A percentile compares a stretch with the other conserved stretches of the same genome.
phyloP scores from a whole-genome alignment of 2,329 filamentous ascomycete species.

The Emydomyces testavorans region DNA sequence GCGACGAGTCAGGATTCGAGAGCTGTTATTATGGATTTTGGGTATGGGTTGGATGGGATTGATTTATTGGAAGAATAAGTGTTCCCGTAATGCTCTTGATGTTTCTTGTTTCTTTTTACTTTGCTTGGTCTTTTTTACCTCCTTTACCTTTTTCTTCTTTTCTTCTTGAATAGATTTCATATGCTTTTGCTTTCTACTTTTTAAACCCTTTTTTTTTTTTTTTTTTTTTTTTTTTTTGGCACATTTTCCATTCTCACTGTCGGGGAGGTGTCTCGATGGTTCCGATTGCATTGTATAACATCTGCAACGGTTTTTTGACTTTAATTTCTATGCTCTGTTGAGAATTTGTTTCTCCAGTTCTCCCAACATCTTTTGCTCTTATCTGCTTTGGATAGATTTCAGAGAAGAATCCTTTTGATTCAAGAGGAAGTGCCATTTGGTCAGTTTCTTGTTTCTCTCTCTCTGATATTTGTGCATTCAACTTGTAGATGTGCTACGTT shows the following conservation, averaged over 20 bases:
- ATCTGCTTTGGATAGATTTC: no score
- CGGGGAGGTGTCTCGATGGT: not conserved
- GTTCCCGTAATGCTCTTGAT: not conserved
- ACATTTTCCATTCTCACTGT: no score
- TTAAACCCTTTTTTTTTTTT: not conserved
- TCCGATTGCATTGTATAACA: not conserved
- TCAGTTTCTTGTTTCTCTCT: not conserved
- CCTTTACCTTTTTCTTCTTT: not conserved
- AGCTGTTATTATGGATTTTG: conserved; percentile 90
- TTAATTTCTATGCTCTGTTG: not conserved
- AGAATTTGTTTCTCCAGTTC: no score
- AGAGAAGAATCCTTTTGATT: no score
- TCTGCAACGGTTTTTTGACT: not conserved
- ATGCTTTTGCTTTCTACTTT: not conserved
- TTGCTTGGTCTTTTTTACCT: not conserved
- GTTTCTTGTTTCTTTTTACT: not conserved
- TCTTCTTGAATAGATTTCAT: not conserved
- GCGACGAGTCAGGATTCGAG: conserved; percentile 90
- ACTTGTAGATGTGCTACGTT: not conserved
- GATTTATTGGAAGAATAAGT: conserved; percentile 38
- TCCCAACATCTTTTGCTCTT: no score
- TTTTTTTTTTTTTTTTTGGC: not conserved
- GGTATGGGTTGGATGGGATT: conserved; percentile 40
- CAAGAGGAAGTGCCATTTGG: no score
- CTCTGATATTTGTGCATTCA: not conserved